Base-by-base conservation (phyloP, 108 stramenopile genomes). In the Cyclotella atomus region DNA sequence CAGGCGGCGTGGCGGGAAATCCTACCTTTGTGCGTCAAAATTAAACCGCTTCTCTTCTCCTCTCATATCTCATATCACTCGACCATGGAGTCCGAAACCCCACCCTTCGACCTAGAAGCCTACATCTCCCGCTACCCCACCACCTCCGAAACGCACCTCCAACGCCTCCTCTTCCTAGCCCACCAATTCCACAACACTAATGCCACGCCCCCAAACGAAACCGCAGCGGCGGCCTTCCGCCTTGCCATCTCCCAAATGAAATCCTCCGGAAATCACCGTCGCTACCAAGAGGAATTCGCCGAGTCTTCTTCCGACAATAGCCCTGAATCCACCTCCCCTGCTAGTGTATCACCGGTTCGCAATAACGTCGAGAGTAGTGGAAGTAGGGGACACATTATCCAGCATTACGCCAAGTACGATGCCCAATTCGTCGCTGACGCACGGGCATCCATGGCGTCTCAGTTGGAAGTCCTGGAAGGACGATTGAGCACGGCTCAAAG, bases 101-200 rank as follows among this genome's bases (percentile, higher is more conserved):
- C 73, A 7, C 60, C 81, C 29, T 83, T 91, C 80, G 89, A 92
- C 76, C 71, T 92, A 44, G 73, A 80, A 38, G 53, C 84, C n/a
- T 92, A 92, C 72, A 89, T 92, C 47, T 67, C 71, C 17, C 86
- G 83, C 50, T 92, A 92, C 64, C 65, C 71, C n/a, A 32, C 84
- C 43, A 34, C 23, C 38, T 83, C 83, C 49, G 88, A 89, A 66
- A 89, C 86, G n/a, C 72, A 76, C 32, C 73, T 93, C 24, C 85
- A 87, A 65, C 84, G 91, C 19, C 70, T 93, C 21, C 64, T 90
- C 36, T 76, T 83, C 41, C 74, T 87, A 52, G 88, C 82, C 10
- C 72, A 72, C n/a, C 59, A 72, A 56, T 72, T 76, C 33, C 80
- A 77, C 54, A 12, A 1, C 47, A n/a, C 47, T 30, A 59, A 30